These are phyloP conservation scores for Thermomucor indicae-seudaticae DNA, from an alignment of 371 early-diverging fungal species.

Conservation along the genomic window DNA sequence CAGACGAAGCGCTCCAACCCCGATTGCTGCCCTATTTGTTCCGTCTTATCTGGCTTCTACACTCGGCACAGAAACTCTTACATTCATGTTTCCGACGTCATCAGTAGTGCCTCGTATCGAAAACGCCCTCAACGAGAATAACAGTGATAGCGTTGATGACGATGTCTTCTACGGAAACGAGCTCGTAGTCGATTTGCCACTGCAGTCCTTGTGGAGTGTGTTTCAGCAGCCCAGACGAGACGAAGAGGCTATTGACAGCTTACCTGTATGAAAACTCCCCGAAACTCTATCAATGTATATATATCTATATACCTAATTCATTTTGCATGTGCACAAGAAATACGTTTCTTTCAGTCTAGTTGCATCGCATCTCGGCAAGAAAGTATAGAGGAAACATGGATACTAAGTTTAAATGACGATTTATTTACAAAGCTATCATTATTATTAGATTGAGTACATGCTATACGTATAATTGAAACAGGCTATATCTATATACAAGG, in stretches of 20 bases:
- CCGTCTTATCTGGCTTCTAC: constrained; percentile 25
- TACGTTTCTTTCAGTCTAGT: no score
- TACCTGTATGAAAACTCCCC: constrained; percentile 39
- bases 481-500: no score
- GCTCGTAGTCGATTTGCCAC: constrained; percentile 33
- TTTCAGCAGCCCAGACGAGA: constrained; percentile 29
- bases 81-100: constrained; percentile 27
- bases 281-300: background rate
- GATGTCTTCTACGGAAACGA: constrained; percentile 33
- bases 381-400: no score
- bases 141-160: constrained; percentile 4
- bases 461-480: no score
- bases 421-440: no score
- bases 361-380: no score
- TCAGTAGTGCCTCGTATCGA: no score
- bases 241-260: constrained; percentile 28
- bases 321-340: no score
- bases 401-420: no score
- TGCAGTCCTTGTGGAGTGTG: constrained; percentile 23
- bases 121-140: no score
- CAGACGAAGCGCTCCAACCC: background rate
- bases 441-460: no score
- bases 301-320: no score
- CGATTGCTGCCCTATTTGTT: constrained; percentile 17
- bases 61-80: constrained; percentile 25